phyloP scores from a whole-genome alignment of 225 moss, liverwort and hornwort genomes.

The Sphagnum tenellum region DNA sequence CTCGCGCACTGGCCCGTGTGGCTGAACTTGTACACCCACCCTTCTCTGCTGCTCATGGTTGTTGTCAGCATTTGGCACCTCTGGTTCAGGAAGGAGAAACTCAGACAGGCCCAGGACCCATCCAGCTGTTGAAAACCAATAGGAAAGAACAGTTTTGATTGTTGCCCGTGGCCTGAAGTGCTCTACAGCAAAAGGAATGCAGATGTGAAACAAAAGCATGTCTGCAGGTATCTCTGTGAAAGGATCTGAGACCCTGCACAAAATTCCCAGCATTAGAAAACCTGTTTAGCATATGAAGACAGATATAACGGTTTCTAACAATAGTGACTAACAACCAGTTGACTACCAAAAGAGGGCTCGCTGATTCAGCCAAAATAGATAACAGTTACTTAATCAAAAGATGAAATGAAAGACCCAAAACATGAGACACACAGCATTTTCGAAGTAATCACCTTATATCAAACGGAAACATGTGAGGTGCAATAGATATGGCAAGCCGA shows the following conservation, averaged over 20 bases:
- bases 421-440: too few species aligned
- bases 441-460: constrained; percentile 54
- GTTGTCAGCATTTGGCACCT: constrained; percentile 29
- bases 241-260: constrained; percentile 90
- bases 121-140: constrained; percentile 85
- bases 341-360: too few species aligned
- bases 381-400: neutral
- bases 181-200: constrained; percentile 94
- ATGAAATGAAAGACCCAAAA: neutral
- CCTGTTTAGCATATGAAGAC: too few species aligned
- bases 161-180: constrained; percentile 95
- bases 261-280: neutral
- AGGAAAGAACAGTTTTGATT: constrained; percentile 62
- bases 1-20: constrained; percentile 4
- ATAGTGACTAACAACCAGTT: too few species aligned
- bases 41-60: constrained; percentile 18
- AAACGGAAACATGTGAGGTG: constrained; percentile 87
- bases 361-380: neutral
- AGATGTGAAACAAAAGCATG: constrained; percentile 95
- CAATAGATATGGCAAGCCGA: constrained; percentile 65
- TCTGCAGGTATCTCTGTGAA: constrained; percentile 98
- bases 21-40: neutral
- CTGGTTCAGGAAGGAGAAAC: constrained; percentile 73
- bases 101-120: constrained; percentile 76
- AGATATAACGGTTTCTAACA: too few species aligned